phyloP scores from a whole-genome alignment of 2,329 filamentous ascomycete genomes.

The Corynespora cassiicola region DNA sequence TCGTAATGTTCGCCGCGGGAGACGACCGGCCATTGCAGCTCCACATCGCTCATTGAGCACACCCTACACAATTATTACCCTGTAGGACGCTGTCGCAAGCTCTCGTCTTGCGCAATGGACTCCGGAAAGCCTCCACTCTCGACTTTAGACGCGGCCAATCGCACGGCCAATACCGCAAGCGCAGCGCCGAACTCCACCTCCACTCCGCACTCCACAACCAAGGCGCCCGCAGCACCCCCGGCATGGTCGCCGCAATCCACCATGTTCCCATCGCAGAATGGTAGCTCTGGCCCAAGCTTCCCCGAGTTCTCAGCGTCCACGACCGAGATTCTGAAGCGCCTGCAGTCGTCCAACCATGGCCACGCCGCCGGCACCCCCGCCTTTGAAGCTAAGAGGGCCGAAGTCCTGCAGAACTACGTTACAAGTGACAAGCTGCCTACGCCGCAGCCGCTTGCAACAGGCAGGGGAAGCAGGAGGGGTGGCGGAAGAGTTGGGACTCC shows the following conservation, averaged over 20 bases:
- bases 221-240: constrained; percentile 23
- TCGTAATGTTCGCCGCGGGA: not conserved
- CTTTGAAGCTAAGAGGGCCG: constrained; percentile 54
- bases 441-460: constrained; percentile 38
- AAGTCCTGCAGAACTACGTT: constrained; percentile 53
- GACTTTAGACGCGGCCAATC: constrained; percentile 30
- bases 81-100: constrained; percentile 9
- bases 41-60: constrained; percentile 1
- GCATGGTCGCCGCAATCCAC: constrained; percentile 37
- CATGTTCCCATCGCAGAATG: constrained; percentile 24
- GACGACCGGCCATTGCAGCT: constrained; percentile 6
- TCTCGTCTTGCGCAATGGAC: constrained; percentile 1
- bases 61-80: constrained; percentile 6
- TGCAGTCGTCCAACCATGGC: constrained; percentile 43
- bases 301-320: constrained; percentile 47
- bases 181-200: constrained; percentile 25
- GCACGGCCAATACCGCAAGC: constrained; percentile 18
- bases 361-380: constrained; percentile 45
- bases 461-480: constrained; percentile 37
- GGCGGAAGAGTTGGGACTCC: constrained; percentile 43
- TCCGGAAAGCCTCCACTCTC: too few relatives aligned
- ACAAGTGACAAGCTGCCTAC: constrained; percentile 52
- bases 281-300: constrained; percentile 23
- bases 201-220: constrained; percentile 20
- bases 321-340: constrained; percentile 48